These are phyloP conservation scores for Hypoxylon sp. DNA, from an alignment of 2,329 filamentous ascomycete species.

Conservation along the genomic window DNA sequence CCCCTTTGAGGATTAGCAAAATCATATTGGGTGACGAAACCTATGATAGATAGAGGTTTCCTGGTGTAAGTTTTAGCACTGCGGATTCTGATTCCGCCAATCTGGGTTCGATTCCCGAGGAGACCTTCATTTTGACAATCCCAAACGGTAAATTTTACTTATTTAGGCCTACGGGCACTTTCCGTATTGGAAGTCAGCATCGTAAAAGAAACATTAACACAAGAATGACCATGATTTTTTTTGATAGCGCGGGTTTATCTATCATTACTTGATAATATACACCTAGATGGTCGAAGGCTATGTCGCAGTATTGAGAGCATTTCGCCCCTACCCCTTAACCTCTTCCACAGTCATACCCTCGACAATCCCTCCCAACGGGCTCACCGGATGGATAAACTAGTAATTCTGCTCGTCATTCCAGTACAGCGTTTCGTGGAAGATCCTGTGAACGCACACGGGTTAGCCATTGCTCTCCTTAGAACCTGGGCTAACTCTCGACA, in stretches of 20 bases:
- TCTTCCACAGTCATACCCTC: neutral
- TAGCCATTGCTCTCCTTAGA: constrained; percentile 1
- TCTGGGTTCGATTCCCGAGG: too few relatives aligned
- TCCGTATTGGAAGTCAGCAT: neutral
- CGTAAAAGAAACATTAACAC: neutral
- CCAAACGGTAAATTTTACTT: too few relatives aligned
- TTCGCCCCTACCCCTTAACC: neutral
- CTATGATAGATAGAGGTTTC: neutral
- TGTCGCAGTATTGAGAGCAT: neutral
- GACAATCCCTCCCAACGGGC: neutral
- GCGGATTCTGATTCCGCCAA: too few relatives aligned
- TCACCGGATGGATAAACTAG: constrained; percentile 40
- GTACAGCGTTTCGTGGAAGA: constrained; percentile 61
- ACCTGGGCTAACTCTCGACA: neutral
- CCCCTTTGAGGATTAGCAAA: too few relatives aligned
- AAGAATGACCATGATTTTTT: too few relatives aligned
- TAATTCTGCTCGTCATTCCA: constrained; percentile 64
- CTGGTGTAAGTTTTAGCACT: too few relatives aligned
- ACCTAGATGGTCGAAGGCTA: too few relatives aligned
- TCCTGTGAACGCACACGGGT: constrained; percentile 40
- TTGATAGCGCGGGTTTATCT: too few relatives aligned
- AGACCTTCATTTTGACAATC: too few relatives aligned
- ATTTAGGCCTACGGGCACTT: neutral
- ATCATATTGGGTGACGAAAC: too few relatives aligned
- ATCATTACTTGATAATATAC: too few relatives aligned